Evolutionary conservation across 257 asterid species (phyloP).

Genomic region (Knoxia roxburghii): DNA sequence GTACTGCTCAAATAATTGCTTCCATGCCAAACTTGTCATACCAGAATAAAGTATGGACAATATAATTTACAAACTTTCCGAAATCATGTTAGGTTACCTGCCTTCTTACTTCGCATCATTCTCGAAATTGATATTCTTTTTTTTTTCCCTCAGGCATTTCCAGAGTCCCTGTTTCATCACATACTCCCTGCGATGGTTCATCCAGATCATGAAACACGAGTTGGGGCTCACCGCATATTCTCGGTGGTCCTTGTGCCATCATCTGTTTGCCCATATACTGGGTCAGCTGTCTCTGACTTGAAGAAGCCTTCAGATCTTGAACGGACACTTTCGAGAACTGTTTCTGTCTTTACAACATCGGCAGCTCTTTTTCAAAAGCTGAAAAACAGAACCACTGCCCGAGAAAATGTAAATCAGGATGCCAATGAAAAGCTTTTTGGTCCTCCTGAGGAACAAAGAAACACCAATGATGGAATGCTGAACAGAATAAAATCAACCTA

Average conservation of each 20-base stretch:
- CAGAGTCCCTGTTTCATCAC: slow-evolving; percentile 95
- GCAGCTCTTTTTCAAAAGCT: slow-evolving; percentile 86
- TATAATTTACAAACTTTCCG: neutral
- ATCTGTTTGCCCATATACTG: slow-evolving; percentile 59
- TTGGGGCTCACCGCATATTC: slow-evolving; percentile 91
- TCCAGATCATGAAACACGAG: slow-evolving; percentile 84
- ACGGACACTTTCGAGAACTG: slow-evolving; percentile 86
- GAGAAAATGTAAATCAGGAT: slow-evolving; percentile 30
- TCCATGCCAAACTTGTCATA: slow-evolving; percentile 60
- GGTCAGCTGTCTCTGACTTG: slow-evolving; percentile 27
- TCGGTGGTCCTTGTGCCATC: slow-evolving; percentile 95
- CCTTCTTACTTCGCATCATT: neutral
- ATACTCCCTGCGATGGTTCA: slow-evolving; percentile 91
- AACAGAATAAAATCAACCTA: slow-evolving; percentile 68
- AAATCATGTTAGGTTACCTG: neutral
- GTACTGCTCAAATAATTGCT: slow-evolving; percentile 81
- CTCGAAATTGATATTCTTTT: neutral
- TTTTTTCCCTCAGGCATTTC: slow-evolving; percentile 58
- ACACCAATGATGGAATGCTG: slow-evolving; percentile 46
- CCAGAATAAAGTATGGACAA: slow-evolving; percentile 59
- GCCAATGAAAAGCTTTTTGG: slow-evolving; percentile 23
- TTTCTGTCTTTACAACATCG: slow-evolving; percentile 93
- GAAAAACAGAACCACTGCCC: slow-evolving; percentile 41
- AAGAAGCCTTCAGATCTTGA: slow-evolving; percentile 48
- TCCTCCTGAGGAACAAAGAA: slow-evolving; percentile 44